phyloP scores from a whole-genome alignment of 495 filamentous ascomycete species.

The Pyrenula massariospora region DNA sequence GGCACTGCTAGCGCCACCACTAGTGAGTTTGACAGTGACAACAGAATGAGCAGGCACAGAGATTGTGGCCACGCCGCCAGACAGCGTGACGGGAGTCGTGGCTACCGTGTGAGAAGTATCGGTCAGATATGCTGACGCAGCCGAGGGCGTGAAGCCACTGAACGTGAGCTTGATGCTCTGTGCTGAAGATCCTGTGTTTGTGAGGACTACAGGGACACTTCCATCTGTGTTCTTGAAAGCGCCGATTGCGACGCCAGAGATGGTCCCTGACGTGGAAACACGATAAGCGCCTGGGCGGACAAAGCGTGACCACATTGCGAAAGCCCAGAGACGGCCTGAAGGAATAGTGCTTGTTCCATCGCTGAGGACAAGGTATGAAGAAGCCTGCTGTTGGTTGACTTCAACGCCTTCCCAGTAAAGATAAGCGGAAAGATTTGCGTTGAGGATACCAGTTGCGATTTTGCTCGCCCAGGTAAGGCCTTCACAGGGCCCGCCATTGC shows the following conservation, averaged over 20 bases:
- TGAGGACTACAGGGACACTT: conserved; percentile 26
- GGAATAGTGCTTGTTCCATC: conserved; percentile 17
- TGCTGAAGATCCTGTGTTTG: conserved; percentile 25
- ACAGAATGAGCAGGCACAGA: conserved; percentile 12
- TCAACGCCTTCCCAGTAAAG: conserved; percentile 31
- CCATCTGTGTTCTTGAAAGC: conserved; percentile 38
- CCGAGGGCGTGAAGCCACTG: conserved; percentile 9
- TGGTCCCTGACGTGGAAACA: conserved; percentile 21
- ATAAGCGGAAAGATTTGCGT: conserved; percentile 31
- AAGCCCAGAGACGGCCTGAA: conserved; percentile 36
- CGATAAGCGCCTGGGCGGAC: conserved; percentile 35
- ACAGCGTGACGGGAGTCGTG: conserved; percentile 3
- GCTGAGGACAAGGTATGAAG: conserved; percentile 23
- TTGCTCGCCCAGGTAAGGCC: conserved; percentile 44
- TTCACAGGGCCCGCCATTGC: conserved; percentile 30
- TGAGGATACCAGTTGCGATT: conserved; percentile 30
- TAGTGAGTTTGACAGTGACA: conserved; percentile 14
- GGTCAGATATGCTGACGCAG: conserved; percentile 18
- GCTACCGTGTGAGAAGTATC: conserved; percentile 13
- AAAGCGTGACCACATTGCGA: conserved; percentile 32
- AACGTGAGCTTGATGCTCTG: conserved; percentile 9
- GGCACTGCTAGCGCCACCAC: background rate
- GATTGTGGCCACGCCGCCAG: conserved; percentile 8
- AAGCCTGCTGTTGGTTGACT: conserved; percentile 29
- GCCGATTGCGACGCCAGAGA: conserved; percentile 22